Evolutionary conservation across 495 filamentous ascomycete species (phyloP).

Genomic region (Neurospora tetrasperma): DNA sequence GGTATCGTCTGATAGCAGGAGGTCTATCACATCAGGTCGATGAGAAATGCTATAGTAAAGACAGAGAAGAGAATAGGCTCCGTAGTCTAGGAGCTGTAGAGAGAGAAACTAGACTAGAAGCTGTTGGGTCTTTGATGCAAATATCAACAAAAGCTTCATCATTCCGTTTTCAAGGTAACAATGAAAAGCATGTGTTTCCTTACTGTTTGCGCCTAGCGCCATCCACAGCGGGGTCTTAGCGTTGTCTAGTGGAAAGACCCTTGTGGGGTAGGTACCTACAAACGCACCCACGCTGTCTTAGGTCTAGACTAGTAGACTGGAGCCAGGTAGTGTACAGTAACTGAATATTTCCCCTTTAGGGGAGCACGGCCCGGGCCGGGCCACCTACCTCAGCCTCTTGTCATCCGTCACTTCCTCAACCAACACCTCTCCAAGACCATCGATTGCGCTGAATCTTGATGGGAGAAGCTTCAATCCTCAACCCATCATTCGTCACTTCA

Average conservation of each 20-base stretch:
- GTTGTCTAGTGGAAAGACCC: background rate
- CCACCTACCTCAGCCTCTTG: too few species aligned
- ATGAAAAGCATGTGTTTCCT: background rate
- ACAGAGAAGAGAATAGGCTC: background rate
- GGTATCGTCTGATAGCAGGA: background rate
- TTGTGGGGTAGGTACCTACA: background rate
- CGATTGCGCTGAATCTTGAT: too few species aligned
- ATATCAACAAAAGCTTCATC: background rate
- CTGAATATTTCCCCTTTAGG: too few species aligned
- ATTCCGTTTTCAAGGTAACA: background rate
- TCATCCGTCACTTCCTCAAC: background rate
- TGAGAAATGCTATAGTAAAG: background rate
- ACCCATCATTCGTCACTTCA: background rate
- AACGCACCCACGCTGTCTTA: too few species aligned
- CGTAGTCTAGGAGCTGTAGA: background rate
- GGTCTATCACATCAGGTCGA: background rate
- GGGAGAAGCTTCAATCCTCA: too few species aligned
- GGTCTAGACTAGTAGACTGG: too few species aligned
- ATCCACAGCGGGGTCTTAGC: background rate
- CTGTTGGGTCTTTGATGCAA: background rate
- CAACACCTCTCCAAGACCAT: background rate
- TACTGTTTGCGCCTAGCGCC: background rate
- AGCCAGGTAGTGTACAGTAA: too few species aligned
- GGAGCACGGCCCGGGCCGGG: too few species aligned
- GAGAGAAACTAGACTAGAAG: background rate